Base-by-base conservation (phyloP, 2,329 filamentous ascomycete species). In the Calcarisporium arbuscula region DNA sequence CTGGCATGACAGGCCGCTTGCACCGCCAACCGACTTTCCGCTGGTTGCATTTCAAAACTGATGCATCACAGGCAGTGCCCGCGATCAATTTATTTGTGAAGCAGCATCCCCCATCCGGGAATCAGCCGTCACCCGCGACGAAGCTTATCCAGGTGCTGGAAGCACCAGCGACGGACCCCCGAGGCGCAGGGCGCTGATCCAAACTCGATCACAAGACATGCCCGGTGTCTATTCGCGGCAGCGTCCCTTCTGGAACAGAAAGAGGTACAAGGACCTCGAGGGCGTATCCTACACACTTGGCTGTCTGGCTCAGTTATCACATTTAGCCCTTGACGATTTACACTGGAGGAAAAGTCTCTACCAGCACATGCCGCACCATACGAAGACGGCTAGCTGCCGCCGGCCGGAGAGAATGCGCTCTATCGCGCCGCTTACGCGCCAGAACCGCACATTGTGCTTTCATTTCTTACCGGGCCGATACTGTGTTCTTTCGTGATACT, bases 371-470 rank as follows among this genome's bases (percentile, higher is more conserved):
- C 34, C 34, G 21, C 19, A 20, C 18, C 32, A 36, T 32, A 21
- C 19, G n/a, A 22, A 23, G 28, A 16, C 32, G 28, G 34, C 29
- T 36, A 28, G 28, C 20, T 26, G 32, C 23, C 16, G 18, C 26
- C 15, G 23, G 29, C 25, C 15, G 15, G 28, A 22, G 28, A 22
- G 32, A 17, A 19, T 32, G 31, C 14, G 34, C 28, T 14, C 14
- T 32, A 15, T 32, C 28, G 28, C 34, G 34, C 6, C 17, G 22
- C 20, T 17, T 36, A 20, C 17, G 19, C 34, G 34, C 5, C 20
- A 36, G 34, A 36, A 36, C 34, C 34, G 31, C 34, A 36, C 28
- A 36, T 36, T 36, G 34, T 28, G 14, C 28, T 28, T 26, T 36
- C 26, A 27, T 32, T 23, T 36, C 32, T 23, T 18, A 32, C 34